Conservation (phyloP, 805 yeast species). For the Ogataea wickerhamii region DNA sequence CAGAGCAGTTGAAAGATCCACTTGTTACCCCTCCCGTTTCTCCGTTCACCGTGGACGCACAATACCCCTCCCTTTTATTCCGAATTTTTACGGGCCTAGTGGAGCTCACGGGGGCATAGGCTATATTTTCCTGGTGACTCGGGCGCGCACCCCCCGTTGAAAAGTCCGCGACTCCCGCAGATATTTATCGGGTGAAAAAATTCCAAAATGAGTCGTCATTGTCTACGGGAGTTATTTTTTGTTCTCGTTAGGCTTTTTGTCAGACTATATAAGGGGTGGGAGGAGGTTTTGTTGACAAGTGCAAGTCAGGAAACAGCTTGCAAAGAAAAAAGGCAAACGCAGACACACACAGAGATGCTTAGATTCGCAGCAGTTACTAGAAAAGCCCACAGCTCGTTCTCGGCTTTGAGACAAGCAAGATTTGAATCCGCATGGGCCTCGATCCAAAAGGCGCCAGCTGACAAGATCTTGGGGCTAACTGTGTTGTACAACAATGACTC, state of each 20-base stretch:
- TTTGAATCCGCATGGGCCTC: slow-evolving; percentile 29
- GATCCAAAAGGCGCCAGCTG: slow-evolving; percentile 63
- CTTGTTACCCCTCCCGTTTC: not conserved
- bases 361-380: slow-evolving; percentile 15
- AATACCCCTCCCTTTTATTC: not conserved
- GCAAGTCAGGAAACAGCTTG: too few relatives aligned
- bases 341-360: slow-evolving; percentile 14
- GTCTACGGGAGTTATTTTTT: slow-evolving; percentile 5
- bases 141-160: not conserved
- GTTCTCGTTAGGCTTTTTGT: slow-evolving; percentile 1
- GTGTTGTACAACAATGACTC: slow-evolving; percentile 69
- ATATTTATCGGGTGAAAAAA: slow-evolving; percentile 5
- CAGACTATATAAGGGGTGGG: not conserved
- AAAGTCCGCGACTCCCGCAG: not conserved
- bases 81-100: not conserved
- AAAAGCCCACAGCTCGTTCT: slow-evolving; percentile 7
- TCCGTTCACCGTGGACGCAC: not conserved
- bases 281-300: too few relatives aligned
- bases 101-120: not conserved
- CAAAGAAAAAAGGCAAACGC: too few relatives aligned
- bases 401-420: slow-evolving; percentile 13
- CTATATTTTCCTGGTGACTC: not conserved
- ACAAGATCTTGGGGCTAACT: slow-evolving; percentile 77
- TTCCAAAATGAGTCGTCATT: slow-evolving; percentile 11
- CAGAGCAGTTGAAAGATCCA: not conserved